These are phyloP conservation scores for Candida bentonensis DNA, from an alignment of 805 yeast genomes.

Conservation along the genomic window DNA sequence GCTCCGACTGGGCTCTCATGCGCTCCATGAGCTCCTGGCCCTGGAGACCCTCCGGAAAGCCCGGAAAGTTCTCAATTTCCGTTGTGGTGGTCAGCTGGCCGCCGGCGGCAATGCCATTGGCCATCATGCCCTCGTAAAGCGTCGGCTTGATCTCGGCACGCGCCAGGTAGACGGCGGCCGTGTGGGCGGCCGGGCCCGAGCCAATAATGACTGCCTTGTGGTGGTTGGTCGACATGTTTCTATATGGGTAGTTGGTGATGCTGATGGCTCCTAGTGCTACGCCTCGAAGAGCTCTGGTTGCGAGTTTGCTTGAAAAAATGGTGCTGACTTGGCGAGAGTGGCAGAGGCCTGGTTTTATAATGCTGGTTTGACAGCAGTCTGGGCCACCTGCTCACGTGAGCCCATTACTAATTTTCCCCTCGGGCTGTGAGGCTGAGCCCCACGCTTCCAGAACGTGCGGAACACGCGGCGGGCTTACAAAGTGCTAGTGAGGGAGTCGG, in stretches of 20 bases:
- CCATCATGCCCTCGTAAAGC: conserved; percentile 89
- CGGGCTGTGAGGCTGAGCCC: no score
- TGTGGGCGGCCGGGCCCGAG: conserved; percentile 98
- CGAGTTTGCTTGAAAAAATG: not conserved
- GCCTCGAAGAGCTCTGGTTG: not conserved
- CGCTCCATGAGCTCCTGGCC: conserved; percentile 85
- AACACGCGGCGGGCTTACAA: no score
- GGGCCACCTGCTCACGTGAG: not conserved
- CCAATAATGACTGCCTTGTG: conserved; percentile 35
- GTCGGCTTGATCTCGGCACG: conserved; percentile 94
- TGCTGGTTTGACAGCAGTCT: no score
- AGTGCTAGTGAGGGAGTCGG: no score
- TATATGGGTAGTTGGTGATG: not conserved
- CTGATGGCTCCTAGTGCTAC: not conserved
- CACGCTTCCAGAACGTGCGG: no score
- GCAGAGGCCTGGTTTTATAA: no score
- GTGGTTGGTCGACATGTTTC: conserved; percentile 11
- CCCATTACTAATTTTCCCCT: not conserved
- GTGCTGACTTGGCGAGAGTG: no score
- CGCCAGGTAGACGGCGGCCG: conserved; percentile 93
- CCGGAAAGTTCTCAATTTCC: conserved; percentile 97
- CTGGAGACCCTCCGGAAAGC: conserved; percentile 85
- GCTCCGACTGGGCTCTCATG: conserved; percentile 78
- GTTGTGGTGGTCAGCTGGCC: conserved; percentile 98
- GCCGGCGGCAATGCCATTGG: conserved; percentile 98